Percentiles rank a stretch among this genome's conserved stretches.
These are phyloP conservation scores for Wickerhamiella bombiphila DNA, from an alignment of 805 yeast species.

Conservation along the genomic window DNA sequence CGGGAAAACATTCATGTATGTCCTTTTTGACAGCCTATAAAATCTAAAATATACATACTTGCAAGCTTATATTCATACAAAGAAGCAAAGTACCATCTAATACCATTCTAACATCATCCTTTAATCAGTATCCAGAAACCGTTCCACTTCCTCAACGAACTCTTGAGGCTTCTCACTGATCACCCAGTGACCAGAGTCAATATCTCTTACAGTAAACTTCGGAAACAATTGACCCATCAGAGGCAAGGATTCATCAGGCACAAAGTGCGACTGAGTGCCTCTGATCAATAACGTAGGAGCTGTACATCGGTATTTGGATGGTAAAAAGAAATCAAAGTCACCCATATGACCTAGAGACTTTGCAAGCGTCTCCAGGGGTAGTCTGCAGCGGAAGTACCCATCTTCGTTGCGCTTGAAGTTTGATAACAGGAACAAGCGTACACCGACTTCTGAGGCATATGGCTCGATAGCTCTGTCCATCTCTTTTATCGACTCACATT, in stretches of 20 bases:
- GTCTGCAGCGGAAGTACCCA: constrained; percentile 31
- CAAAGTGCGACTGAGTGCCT: constrained; percentile 60
- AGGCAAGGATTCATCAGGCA: constrained; percentile 68
- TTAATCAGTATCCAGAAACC: constrained; percentile 32
- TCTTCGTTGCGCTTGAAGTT: constrained; percentile 38
- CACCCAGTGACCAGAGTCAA: constrained; percentile 88
- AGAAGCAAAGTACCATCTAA: no score
- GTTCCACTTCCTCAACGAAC: constrained; percentile 46
- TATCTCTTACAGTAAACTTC: constrained; percentile 51
- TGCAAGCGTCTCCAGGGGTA: constrained; percentile 61
- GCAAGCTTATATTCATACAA: no score
- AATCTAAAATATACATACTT: no score
- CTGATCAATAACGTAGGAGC: constrained; percentile 70
- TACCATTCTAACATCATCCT: no score
- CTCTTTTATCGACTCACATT: constrained; percentile 39
- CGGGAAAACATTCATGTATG: no score
- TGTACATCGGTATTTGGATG: constrained; percentile 37
- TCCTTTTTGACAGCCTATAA: no score
- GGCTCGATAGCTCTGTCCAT: constrained; percentile 49
- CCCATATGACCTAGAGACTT: constrained; percentile 53
- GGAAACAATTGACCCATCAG: constrained; percentile 71
- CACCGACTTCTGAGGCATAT: constrained; percentile 43
- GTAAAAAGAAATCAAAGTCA: constrained; percentile 54
- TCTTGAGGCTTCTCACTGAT: constrained; percentile 75
- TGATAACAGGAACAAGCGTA: constrained; percentile 67